Base-by-base conservation (phyloP, 2,329 filamentous ascomycete genomes). In the Pseudonectria buxi region DNA sequence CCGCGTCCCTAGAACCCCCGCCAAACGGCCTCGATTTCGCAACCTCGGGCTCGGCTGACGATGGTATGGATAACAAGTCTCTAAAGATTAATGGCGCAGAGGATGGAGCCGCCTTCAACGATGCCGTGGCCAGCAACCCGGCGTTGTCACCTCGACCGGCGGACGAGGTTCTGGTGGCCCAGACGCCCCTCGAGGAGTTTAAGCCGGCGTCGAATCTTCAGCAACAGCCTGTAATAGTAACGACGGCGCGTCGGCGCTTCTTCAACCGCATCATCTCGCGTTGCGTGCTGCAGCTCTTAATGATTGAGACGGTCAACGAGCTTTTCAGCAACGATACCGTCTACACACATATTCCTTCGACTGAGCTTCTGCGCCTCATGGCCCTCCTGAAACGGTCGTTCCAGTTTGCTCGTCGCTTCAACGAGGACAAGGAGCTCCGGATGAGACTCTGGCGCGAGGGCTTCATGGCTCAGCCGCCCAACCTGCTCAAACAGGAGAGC, bases 241-340 rank as follows among this genome's bases (percentile, higher is more conserved):
- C 92, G 2, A 87, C 88, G 3, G 88, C 92, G 1, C 84, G 92
- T 16, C 79, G 92, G 25, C 83, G 89, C 34, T 95, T 95, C 69
- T 98, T 98, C 73, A 98, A 98, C 65, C 86, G 90, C 49, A 99
- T 99, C 61, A 99, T 99, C 62, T 95, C 90, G 11, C 90, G 94
- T 48, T 99, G 92, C 58, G 94, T 98, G 4, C 71, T 99, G 7
- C 94, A 98, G 61, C 76, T 98, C 3, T 78, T 99, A 45, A 98
- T 98, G 88, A 98, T 98, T 51, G 94, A 98, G 62, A 99, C 94
- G 0, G 94, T 99, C 28, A 94, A 94, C 54, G 94, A 99, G 62
- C 78, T 99, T 32, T 98, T 98, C 68, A 94, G 88, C 50, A 98
- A 96, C 61, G 89, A 96, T 56, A 78, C 85, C 1, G 94, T 98